Percentiles rank a stretch among this genome's conserved stretches.
These are phyloP conservation scores for Mucor velutinosus DNA, from an alignment of 371 early-diverging fungal genomes.

Conservation along the genomic window DNA sequence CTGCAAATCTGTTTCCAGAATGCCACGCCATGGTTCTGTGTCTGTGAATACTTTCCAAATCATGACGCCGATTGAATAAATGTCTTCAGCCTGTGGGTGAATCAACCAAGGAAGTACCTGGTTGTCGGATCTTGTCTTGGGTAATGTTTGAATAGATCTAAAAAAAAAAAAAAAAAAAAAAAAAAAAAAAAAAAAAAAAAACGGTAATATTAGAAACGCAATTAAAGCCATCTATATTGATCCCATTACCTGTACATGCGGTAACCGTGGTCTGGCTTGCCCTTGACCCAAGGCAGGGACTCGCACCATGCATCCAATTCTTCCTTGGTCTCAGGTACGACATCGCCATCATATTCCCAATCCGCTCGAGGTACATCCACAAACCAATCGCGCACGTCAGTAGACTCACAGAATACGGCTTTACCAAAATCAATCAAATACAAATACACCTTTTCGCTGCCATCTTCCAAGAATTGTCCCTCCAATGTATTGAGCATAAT, in stretches of 20 bases:
- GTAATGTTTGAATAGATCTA: constrained; percentile 65
- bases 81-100: constrained; percentile 66
- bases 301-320: constrained; percentile 55
- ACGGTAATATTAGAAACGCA: neutral
- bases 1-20: constrained; percentile 66
- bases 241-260: constrained; percentile 52
- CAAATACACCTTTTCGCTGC: constrained; percentile 50
- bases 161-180: neutral
- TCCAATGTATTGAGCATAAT: constrained; percentile 64
- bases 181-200: neutral
- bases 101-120: constrained; percentile 54
- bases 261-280: constrained; percentile 67
- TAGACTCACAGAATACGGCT: constrained; percentile 56
- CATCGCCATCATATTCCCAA: constrained; percentile 49
- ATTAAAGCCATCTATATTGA: neutral
- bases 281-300: constrained; percentile 56
- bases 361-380: constrained; percentile 48
- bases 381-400: constrained; percentile 63
- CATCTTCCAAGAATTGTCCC: constrained; percentile 50
- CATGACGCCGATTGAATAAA: constrained; percentile 67
- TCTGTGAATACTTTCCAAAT: constrained; percentile 70
- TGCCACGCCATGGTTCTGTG: constrained; percentile 69
- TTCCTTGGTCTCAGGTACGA: constrained; percentile 48
- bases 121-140: constrained; percentile 57
- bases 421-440: constrained; percentile 73